Evolutionary conservation across 192 early-diverging fungal species (phyloP).

Genomic region (Paraglomus occultum): DNA sequence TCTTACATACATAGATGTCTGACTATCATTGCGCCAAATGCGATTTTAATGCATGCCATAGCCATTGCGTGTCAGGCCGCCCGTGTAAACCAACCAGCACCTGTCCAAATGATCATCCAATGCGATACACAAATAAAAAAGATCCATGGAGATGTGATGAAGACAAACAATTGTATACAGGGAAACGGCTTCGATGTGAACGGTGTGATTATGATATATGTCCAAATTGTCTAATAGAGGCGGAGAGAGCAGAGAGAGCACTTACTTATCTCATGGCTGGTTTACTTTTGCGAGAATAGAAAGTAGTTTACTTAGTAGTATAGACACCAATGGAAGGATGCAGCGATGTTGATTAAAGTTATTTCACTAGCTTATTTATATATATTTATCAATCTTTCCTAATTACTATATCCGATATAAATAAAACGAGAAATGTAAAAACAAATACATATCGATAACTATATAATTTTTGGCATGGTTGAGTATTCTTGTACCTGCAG

Average conservation of each 20-base stretch:
- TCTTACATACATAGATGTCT: neutral
- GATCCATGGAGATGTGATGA: conserved; percentile 11
- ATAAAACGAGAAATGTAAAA: too few relatives aligned
- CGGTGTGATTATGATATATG: conserved; percentile 26
- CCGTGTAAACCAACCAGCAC: neutral
- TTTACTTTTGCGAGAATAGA: neutral
- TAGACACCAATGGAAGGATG: too few relatives aligned
- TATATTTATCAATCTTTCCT: too few relatives aligned
- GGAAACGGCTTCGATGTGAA: conserved; percentile 4
- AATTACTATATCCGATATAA: too few relatives aligned
- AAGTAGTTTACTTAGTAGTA: too few relatives aligned
- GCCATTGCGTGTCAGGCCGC: conserved; percentile 1
- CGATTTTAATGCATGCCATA: conserved; percentile 17
- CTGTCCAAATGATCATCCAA: conserved; percentile 3
- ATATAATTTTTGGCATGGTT: too few relatives aligned
- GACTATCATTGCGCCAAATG: conserved; percentile 7
- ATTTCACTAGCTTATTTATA: too few relatives aligned
- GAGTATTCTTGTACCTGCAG: too few relatives aligned
- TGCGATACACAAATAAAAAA: neutral
- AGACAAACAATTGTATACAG: neutral
- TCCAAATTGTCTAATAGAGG: conserved; percentile 13
- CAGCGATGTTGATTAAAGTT: too few relatives aligned
- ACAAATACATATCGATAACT: too few relatives aligned
- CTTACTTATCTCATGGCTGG: conserved; percentile 13
- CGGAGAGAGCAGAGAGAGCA: neutral